Conservation (phyloP, 176 grass and related monocot species). For the Microstegium vimineum region DNA sequence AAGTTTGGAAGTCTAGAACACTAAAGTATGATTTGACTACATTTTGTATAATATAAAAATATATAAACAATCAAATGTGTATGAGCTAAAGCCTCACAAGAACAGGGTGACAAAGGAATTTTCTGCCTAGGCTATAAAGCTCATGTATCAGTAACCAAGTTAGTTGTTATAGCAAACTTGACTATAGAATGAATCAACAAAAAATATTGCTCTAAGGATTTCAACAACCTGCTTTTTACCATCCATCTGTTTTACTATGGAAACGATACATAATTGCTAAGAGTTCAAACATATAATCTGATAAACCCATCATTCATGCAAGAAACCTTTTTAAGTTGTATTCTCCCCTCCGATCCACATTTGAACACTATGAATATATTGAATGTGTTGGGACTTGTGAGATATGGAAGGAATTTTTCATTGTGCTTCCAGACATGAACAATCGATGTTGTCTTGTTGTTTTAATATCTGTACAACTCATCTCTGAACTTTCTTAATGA, state of each 20-base stretch:
- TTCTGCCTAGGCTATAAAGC: not conserved
- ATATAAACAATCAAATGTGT: not conserved
- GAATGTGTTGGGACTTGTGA: not conserved
- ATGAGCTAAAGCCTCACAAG: not conserved
- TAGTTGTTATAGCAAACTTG: not conserved
- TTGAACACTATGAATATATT: not conserved
- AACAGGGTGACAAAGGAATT: not conserved
- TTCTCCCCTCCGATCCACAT: not conserved
- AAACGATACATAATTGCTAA: not conserved
- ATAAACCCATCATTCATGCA: not conserved
- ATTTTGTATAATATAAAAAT: not conserved
- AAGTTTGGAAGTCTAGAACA: not conserved
- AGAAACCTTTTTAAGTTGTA: not conserved
- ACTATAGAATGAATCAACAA: not conserved
- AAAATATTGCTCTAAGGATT: not conserved
- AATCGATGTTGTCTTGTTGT: not conserved
- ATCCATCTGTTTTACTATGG: not conserved
- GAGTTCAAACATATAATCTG: not conserved
- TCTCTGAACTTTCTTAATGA: not conserved
- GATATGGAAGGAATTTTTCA: not conserved
- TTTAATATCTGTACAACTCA: not conserved
- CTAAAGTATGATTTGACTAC: not conserved
- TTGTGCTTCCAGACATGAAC: not conserved
- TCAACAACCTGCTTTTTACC: not conserved
- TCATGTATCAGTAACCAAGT: not conserved